Conservation (phyloP, 257 asterid genomes). For the Solanum sejunctum region DNA sequence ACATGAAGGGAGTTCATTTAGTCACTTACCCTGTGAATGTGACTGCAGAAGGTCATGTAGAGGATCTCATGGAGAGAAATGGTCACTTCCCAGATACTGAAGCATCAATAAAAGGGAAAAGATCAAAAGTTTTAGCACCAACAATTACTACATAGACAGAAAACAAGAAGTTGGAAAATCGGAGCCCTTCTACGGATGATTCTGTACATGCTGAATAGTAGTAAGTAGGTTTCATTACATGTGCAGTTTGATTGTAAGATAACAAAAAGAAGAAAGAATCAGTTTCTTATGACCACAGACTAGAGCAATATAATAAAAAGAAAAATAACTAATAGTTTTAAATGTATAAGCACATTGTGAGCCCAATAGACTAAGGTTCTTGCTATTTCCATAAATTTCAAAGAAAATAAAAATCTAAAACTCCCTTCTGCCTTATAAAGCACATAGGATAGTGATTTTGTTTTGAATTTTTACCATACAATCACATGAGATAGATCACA, state of each 20-base stretch:
- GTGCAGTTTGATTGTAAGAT: background rate
- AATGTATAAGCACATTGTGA: background rate
- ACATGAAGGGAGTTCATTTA: constrained; percentile 72
- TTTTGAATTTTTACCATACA: background rate
- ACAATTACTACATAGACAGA: constrained; percentile 47
- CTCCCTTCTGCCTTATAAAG: background rate
- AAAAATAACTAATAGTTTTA: background rate
- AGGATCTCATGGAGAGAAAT: constrained; percentile 31
- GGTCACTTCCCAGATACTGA: constrained; percentile 63
- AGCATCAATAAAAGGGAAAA: constrained; percentile 44
- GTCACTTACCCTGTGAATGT: constrained; percentile 53
- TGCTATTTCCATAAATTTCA: background rate
- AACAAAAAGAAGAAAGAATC: background rate
- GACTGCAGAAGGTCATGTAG: constrained; percentile 38
- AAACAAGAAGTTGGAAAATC: background rate
- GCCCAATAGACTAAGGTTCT: background rate
- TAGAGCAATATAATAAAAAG: background rate
- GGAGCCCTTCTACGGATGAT: background rate
- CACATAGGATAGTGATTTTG: background rate
- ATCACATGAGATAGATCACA: background rate
- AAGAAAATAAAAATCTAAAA: background rate
- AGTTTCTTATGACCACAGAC: background rate
- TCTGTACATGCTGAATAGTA: background rate
- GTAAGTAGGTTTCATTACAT: background rate
- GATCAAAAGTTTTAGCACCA: constrained; percentile 53